Evolutionary conservation across 345 rosid species (phyloP).

Genomic region (Abelmoschus esculentus): DNA sequence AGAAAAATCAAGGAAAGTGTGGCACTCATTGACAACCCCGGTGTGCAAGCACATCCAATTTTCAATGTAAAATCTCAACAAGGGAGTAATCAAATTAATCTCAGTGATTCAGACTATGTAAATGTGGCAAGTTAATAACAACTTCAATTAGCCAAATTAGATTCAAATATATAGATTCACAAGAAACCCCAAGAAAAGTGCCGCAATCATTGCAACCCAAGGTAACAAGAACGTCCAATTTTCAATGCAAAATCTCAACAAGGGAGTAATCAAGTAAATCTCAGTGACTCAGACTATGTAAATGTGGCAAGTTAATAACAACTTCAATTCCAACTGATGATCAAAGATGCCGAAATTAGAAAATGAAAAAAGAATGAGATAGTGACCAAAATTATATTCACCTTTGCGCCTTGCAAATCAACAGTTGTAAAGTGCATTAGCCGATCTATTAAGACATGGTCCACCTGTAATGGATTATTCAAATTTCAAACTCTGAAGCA

Average conservation of each 20-base stretch:
- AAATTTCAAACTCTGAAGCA: conserved; percentile 7
- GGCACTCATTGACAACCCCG: background rate
- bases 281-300: background rate
- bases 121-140: background rate
- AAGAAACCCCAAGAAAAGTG: no score
- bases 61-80: background rate
- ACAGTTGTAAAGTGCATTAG: conserved; percentile 48
- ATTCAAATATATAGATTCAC: no score
- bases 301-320: background rate
- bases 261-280: background rate
- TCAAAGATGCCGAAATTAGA: background rate
- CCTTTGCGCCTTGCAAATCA: conserved; percentile 76
- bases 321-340: background rate
- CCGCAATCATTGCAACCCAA: no score
- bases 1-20: background rate
- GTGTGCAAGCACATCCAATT: background rate
- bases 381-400: conserved; percentile 16
- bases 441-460: conserved; percentile 69
- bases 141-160: background rate
- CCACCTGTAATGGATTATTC: conserved; percentile 43
- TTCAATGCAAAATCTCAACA: background rate
- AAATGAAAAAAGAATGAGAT: background rate
- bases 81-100: background rate
- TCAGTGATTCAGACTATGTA: background rate
- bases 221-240: background rate